Evolutionary conservation across 192 early-diverging fungal species (phyloP).

Genomic region (Entophlyctis luteolus): DNA sequence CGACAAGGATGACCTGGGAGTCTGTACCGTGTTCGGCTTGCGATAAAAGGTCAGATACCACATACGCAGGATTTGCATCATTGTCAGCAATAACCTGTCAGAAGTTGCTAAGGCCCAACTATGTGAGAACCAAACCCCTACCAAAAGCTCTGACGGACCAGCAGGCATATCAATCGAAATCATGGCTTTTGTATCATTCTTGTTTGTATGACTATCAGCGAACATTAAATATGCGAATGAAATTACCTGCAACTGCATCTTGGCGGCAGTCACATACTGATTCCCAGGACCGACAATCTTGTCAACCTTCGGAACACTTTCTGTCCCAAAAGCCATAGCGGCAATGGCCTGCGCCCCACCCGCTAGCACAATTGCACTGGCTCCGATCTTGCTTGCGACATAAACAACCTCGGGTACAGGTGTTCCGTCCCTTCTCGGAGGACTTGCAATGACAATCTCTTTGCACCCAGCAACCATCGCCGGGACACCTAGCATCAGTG

Average conservation of each 20-base stretch:
- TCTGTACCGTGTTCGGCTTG: conserved; percentile 96
- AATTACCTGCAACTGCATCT: conserved; percentile 89
- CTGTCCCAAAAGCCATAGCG: conserved; percentile 98
- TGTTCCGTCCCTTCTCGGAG: conserved; percentile 85
- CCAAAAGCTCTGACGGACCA: conserved; percentile 97
- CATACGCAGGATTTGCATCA: conserved; percentile 78
- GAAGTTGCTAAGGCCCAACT: background rate
- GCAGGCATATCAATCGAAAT: conserved; percentile 99
- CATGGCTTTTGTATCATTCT: conserved; percentile 87
- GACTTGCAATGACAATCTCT: conserved; percentile 93
- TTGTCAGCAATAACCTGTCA: conserved; percentile 80
- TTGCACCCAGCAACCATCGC: conserved; percentile 94
- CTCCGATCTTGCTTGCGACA: conserved; percentile 95
- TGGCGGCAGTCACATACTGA: conserved; percentile 99
- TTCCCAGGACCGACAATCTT: conserved; percentile 99
- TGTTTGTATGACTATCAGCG: conserved; percentile 25
- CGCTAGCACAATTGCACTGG: conserved; percentile 82
- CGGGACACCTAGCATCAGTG: conserved; percentile 96
- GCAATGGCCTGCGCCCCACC: conserved; percentile 98
- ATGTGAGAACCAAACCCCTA: background rate
- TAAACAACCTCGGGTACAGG: conserved; percentile 96
- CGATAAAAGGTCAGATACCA: conserved; percentile 90
- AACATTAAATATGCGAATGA: no score
- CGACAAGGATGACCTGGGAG: conserved; percentile 92
- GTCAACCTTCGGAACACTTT: conserved; percentile 94